phyloP scores from a whole-genome alignment of 225 moss, liverwort and hornwort species.

The Asterella californica region DNA sequence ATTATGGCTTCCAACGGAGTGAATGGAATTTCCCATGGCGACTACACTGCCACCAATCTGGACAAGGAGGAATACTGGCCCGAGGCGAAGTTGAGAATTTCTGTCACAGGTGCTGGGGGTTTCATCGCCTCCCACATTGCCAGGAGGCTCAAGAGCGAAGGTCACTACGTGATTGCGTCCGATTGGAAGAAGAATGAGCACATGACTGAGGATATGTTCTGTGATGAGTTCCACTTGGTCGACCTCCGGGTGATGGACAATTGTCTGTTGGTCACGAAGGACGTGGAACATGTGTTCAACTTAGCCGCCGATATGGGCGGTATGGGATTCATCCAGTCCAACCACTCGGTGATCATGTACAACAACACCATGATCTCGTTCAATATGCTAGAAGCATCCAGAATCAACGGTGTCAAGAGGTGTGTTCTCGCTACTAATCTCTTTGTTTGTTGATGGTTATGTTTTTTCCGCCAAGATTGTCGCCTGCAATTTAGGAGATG shows the following conservation, averaged over 20 bases:
- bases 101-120: constrained; percentile 85
- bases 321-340: constrained; percentile 92
- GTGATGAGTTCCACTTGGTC: constrained; percentile 82
- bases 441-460: not conserved
- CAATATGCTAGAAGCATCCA: constrained; percentile 80
- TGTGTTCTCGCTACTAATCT: not conserved
- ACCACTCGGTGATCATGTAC: constrained; percentile 81
- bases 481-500: too few relatives aligned
- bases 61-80: constrained; percentile 82
- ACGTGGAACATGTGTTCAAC: constrained; percentile 77
- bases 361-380: constrained; percentile 95
- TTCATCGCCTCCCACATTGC: constrained; percentile 93
- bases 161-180: constrained; percentile 79
- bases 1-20: constrained; percentile 15
- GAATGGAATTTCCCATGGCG: constrained; percentile 32
- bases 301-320: constrained; percentile 93
- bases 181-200: constrained; percentile 98
- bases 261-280: constrained; percentile 66
- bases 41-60: constrained; percentile 72
- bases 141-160: constrained; percentile 68
- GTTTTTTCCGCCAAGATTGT: too few relatives aligned
- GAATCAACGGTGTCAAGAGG: constrained; percentile 81
- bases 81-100: constrained; percentile 55
- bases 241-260: constrained; percentile 83
- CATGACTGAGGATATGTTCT: constrained; percentile 93